Base-by-base conservation (phyloP, 1,284 basidiomycete species). In the Microbotryum silenes-acaulis region DNA sequence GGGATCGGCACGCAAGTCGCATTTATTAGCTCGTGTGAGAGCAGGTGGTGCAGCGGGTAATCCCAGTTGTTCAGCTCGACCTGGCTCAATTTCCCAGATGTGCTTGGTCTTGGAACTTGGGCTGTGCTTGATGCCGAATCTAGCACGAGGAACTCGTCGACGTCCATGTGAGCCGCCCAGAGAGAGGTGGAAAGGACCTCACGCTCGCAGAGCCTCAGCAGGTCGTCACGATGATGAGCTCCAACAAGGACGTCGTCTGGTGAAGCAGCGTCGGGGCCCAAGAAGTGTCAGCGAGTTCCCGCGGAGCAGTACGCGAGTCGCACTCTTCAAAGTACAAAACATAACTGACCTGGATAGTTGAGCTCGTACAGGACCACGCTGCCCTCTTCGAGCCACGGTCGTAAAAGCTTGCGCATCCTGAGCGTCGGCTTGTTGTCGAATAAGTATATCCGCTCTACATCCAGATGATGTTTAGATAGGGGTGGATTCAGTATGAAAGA, bases 141-240 rank as follows among this genome's bases (percentile, higher is more conserved):
- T 58, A 64, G 62, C 37, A 62, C 55, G 45, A 67, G 57, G 53
- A 67, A 67, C 42, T 67, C 65, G 60, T 67, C 65, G 44, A 67
- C 60, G 60, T 67, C 65, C 58, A 63, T 60, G 44, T 67, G 65
- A 21, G 51, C 57, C 12, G 54, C 65, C 65, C 65, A 67, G 2
- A 33, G 46, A 2, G 55, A 48, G 18, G 56, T 21, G 2, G 62
- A 54, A 4, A 67, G 54, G 37, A 60, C 62, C 29, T 60, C 46
- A 8, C 49, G 45, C 55, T 67, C 65, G 57, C 65, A 67, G 8
- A 64, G 56, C 10, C 56, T 57, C 7, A 67, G 51, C 33, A 62
- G 59, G 53, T 64, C 59, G 7, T 48, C 21, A 27, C 64, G 65
- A 25, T 64, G 64, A 12, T 62, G 51, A 1, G 47, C 48, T 33